Base-by-base conservation (phyloP, 208 protist species). In the Trypanosoma melophagium region DNA sequence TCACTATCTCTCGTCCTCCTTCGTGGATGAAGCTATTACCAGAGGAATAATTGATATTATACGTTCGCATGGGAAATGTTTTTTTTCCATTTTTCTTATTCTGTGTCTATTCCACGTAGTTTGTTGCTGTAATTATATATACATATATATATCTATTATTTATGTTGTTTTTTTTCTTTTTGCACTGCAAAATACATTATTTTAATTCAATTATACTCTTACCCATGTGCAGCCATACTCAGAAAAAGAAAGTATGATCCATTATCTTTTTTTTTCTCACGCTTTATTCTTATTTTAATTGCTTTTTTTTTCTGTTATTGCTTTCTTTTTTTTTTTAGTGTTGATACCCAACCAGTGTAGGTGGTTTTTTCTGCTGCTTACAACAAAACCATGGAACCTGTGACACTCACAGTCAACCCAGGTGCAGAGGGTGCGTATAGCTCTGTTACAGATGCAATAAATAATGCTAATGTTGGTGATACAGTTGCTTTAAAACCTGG, bases 361-460 rank as follows among this genome's bases (percentile, higher is more conserved):
- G 28, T 35, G 56, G 25, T 28, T 45, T 31, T 42, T 8, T 45
- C n/a, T 35, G 3, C 28, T 35, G 28, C 5, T 35, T 35, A 35
- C 28, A 35, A 35, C 28, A 35, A 35, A 24, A 74, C 12, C n/a
- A 55, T 76, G 70, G 70, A 69, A 25, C 17, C 62, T 40, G 49
- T 60, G 10, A 69, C 55, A 49, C 63, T 66, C 25, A 59, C 24
- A 66, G 70, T 76, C 3, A 77, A 77, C 56, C 61, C 67, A 14
- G 80, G 78, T 35, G 72, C 58, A 13, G 76, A 66, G 12, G 84
- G 85, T 7, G 75, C 85, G 52, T 92, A 79, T 47, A 64, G 47
- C n/a, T 90, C 79, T 25, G 47, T 96, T 40, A 72, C 63, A 12
- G 86, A 87, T 14, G 91, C 88, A 8, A 35, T 94, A 16, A 79